These are phyloP conservation scores for Aspergillus puulaauensis DNA, from an alignment of 2,329 filamentous ascomycete species.

Conservation along the genomic window DNA sequence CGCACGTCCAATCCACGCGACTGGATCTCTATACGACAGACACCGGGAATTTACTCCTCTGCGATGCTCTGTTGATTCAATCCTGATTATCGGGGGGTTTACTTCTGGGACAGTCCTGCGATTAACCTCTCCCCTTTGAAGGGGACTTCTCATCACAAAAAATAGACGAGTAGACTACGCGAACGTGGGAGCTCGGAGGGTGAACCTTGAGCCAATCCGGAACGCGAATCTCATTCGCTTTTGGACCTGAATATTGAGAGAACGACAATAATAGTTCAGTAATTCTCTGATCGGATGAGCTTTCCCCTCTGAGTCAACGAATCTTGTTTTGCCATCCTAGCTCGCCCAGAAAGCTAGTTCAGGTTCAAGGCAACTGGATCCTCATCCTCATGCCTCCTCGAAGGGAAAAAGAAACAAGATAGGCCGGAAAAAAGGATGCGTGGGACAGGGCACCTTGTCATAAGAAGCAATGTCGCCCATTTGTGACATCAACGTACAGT, in stretches of 20 bases:
- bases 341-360: not conserved
- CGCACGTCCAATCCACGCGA: not conserved
- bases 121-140: not conserved
- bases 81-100: not conserved
- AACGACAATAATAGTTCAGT: not conserved
- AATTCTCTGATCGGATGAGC: not conserved
- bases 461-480: not conserved
- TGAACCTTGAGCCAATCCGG: not conserved
- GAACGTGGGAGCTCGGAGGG: constrained; percentile 14
- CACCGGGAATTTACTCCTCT: not conserved
- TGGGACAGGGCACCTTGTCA: constrained; percentile 2
- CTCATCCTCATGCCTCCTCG: not conserved
- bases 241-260: constrained; percentile 5
- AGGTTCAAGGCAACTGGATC: constrained; percentile 9
- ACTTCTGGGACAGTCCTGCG: not conserved
- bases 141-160: not conserved
- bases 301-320: not conserved
- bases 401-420: not conserved
- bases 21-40: not conserved
- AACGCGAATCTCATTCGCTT: not conserved
- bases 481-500: constrained; percentile 1
- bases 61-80: not conserved
- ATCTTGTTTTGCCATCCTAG: constrained; percentile 6
- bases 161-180: not conserved
- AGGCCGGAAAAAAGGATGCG: not conserved